Evolutionary conservation across 2,329 filamentous ascomycete genomes (phyloP).

Genomic region (Ceratocystis cubensis): DNA sequence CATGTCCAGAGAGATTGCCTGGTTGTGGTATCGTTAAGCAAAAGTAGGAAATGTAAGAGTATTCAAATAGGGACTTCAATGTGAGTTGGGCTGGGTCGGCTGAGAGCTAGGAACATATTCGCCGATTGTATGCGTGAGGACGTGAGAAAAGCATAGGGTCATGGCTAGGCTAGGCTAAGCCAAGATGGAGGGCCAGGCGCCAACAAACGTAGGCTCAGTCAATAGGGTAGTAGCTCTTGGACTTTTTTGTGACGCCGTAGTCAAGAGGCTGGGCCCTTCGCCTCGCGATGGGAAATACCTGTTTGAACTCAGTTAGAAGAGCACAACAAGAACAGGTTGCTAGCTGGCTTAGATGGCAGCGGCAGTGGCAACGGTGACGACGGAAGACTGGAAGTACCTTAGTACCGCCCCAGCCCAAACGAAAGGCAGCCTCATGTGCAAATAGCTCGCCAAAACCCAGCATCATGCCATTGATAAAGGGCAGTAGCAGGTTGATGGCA

Average conservation of each 20-base stretch:
- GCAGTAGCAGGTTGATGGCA: conserved; percentile 88
- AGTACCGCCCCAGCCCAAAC: conserved; percentile 84
- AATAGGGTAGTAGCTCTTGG: conserved; percentile 19
- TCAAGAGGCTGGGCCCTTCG: conserved; percentile 57
- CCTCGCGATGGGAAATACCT: conserved; percentile 48
- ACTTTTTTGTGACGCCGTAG: conserved; percentile 47
- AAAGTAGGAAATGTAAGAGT: neutral
- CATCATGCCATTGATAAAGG: conserved; percentile 97
- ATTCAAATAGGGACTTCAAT: neutral
- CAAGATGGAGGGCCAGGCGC: no score
- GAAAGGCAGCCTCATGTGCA: conserved; percentile 87
- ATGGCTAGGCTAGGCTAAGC: neutral
- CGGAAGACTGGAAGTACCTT: conserved; percentile 48
- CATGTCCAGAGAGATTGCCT: neutral
- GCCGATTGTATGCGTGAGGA: neutral
- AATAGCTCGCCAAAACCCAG: conserved; percentile 93
- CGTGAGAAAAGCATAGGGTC: neutral
- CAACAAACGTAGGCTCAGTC: conserved; percentile 2
- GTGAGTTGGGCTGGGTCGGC: neutral
- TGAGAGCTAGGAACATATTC: neutral
- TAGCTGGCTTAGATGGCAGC: neutral
- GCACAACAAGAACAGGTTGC: conserved; percentile 17
- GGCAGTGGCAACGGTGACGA: conserved; percentile 24
- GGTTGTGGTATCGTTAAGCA: conserved; percentile 9
- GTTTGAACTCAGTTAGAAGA: conserved; percentile 17